A percentile compares a stretch with the other conserved stretches of the same genome.
Evolutionary conservation across 768 basidiomycete genomes (phyloP).

Genomic region (Candolleomyces aberdarensis): DNA sequence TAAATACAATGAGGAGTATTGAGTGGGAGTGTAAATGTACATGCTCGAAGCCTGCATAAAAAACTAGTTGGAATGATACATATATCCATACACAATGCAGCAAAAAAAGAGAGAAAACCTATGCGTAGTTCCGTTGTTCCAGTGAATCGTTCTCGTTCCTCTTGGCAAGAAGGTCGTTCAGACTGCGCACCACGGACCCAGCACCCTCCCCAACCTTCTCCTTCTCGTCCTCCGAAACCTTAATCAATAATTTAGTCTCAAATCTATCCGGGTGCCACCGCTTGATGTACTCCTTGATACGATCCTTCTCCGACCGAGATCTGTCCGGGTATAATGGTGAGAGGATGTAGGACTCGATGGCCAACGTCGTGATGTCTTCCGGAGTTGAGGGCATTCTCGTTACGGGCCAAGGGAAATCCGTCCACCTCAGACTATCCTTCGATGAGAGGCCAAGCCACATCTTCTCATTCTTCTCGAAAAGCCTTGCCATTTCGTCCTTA

Average conservation of each 20-base stretch:
- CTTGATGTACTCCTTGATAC: conserved; percentile 71
- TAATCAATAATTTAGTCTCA: conserved; percentile 62
- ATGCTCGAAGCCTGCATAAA: background rate
- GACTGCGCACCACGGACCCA: conserved; percentile 63
- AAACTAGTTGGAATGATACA: conserved; percentile 9
- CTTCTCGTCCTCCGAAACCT: conserved; percentile 60
- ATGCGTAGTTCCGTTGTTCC: background rate
- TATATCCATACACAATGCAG: conserved; percentile 10
- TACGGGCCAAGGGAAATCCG: conserved; percentile 74
- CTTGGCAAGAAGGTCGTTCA: conserved; percentile 67
- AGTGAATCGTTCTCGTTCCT: conserved; percentile 34
- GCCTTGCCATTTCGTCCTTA: conserved; percentile 52
- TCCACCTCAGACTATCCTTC: conserved; percentile 52
- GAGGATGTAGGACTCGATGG: conserved; percentile 60
- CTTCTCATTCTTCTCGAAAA: conserved; percentile 60
- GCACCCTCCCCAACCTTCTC: conserved; percentile 72
- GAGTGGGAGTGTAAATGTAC: background rate
- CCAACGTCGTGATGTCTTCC: conserved; percentile 57
- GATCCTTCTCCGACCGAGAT: conserved; percentile 57
- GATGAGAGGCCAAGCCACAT: conserved; percentile 52
- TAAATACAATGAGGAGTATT: conserved; percentile 1
- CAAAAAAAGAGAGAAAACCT: background rate
- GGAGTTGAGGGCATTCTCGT: conserved; percentile 51
- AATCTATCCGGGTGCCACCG: conserved; percentile 85
- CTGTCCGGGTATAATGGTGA: conserved; percentile 56